phyloP scores from a whole-genome alignment of 306 rosid species.

The Fagus crenata region DNA sequence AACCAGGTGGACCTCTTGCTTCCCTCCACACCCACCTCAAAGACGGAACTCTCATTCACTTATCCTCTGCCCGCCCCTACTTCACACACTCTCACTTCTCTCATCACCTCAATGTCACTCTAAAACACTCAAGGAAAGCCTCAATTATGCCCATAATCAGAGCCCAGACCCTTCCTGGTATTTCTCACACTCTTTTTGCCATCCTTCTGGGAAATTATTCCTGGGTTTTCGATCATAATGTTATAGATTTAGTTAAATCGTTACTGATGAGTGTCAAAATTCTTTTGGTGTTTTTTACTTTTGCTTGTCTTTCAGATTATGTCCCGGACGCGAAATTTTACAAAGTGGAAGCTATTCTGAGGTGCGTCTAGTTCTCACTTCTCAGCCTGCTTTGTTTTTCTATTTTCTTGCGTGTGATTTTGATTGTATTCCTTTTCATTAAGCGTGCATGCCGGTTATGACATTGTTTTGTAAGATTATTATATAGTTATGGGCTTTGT shows the following conservation, averaged over 20 bases:
- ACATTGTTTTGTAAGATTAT: not conserved
- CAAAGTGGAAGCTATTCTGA: conserved; percentile 90
- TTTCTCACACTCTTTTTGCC: not conserved
- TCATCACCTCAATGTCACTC: conserved; percentile 39
- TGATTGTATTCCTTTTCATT: not conserved
- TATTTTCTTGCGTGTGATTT: not conserved
- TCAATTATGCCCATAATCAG: conserved; percentile 49
- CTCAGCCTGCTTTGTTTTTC: not conserved
- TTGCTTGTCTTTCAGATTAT: conserved; percentile 42
- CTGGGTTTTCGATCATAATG: not conserved
- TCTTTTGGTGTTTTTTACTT: conserved; percentile 6
- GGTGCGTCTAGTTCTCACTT: conserved; percentile 38
- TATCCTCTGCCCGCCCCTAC: conserved; percentile 21
- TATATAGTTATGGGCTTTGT: not conserved
- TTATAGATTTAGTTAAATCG: not conserved
- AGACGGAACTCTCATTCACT: conserved; percentile 28
- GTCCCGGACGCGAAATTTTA: conserved; percentile 71
- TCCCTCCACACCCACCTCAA: conserved; percentile 32
- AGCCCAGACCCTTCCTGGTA: conserved; percentile 60
- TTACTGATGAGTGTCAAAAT: conserved; percentile 8
- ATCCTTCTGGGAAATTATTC: not conserved
- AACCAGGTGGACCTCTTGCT: conserved; percentile 14
- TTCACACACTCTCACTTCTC: conserved; percentile 26
- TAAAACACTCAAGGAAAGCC: conserved; percentile 40
- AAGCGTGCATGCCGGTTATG: not conserved